Evolutionary conservation across 768 basidiomycete genomes (phyloP).

Genomic region (Lentinula raphanica): DNA sequence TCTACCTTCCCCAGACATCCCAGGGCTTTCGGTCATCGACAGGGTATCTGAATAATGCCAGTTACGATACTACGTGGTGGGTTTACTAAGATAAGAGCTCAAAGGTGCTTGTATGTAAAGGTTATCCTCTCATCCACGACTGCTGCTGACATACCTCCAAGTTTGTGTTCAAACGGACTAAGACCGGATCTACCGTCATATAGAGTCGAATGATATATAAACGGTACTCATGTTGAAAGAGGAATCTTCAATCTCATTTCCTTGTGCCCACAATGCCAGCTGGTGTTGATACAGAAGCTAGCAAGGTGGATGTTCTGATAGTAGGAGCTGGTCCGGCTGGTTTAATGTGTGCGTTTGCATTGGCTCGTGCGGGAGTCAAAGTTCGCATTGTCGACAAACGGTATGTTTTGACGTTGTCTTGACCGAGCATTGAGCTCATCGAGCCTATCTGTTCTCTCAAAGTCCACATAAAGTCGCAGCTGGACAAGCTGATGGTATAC

Average conservation of each 20-base stretch:
- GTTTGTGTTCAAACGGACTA: background rate
- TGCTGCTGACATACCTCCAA: background rate
- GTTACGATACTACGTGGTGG: background rate
- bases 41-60: background rate
- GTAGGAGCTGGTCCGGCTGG: conserved; percentile 33
- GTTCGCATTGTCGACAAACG: conserved; percentile 59
- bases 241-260: background rate
- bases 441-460: background rate
- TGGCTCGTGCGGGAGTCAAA: conserved; percentile 50
- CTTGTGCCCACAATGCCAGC: background rate
- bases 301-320: conserved; percentile 1
- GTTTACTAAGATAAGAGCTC: background rate
- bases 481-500: conserved; percentile 58
- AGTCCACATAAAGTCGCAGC: conserved; percentile 46
- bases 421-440: background rate
- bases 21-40: background rate
- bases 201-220: background rate
- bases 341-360: conserved; percentile 64
- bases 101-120: background rate
- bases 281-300: background rate
- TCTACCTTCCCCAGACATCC: background rate
- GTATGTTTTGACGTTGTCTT: conserved; percentile 21
- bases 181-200: background rate
- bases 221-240: background rate
- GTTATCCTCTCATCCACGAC: background rate